Conservation (phyloP, 2,329 filamentous ascomycete genomes). For the Neopestalotiopsis clavispora region DNA sequence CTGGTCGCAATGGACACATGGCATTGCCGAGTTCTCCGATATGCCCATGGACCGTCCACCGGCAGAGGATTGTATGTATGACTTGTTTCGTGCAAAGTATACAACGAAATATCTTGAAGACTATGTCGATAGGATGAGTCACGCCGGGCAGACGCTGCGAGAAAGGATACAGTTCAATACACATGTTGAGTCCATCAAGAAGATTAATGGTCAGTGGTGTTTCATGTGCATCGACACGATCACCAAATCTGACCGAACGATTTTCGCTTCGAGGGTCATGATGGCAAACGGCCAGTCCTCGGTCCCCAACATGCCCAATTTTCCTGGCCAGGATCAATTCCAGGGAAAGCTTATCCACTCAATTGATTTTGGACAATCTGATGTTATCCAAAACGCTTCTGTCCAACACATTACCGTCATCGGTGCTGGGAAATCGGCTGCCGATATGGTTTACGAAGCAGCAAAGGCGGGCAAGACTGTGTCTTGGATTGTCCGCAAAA, state of each 20-base stretch:
- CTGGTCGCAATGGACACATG: no score
- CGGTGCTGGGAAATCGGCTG: conserved; percentile 42
- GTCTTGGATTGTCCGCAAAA: conserved; percentile 36
- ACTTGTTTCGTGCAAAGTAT: conserved; percentile 33
- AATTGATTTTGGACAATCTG: conserved; percentile 36
- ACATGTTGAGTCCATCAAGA: conserved; percentile 26
- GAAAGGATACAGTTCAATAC: conserved; percentile 28
- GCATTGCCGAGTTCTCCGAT: no score
- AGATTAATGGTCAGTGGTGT: conserved; percentile 26
- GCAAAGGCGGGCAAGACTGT: conserved; percentile 38
- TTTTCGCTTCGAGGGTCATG: neutral
- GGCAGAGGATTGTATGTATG: conserved; percentile 27
- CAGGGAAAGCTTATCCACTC: conserved; percentile 36
- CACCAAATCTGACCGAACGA: neutral
- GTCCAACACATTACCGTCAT: conserved; percentile 35
- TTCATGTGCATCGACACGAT: conserved; percentile 20
- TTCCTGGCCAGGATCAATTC: conserved; percentile 34
- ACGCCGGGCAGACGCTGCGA: conserved; percentile 25
- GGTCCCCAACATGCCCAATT: conserved; percentile 29
- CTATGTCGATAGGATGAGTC: conserved; percentile 21
- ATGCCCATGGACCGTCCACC: conserved; percentile 30
- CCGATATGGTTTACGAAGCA: conserved; percentile 41
- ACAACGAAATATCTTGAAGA: conserved; percentile 32
- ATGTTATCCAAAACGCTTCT: conserved; percentile 25
- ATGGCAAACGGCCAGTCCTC: conserved; percentile 5